A percentile compares a stretch with the other conserved stretches of the same genome.
These are phyloP conservation scores for Schwanniomyces etchellsii DNA, from an alignment of 1,139 yeast genomes.

Conservation along the genomic window DNA sequence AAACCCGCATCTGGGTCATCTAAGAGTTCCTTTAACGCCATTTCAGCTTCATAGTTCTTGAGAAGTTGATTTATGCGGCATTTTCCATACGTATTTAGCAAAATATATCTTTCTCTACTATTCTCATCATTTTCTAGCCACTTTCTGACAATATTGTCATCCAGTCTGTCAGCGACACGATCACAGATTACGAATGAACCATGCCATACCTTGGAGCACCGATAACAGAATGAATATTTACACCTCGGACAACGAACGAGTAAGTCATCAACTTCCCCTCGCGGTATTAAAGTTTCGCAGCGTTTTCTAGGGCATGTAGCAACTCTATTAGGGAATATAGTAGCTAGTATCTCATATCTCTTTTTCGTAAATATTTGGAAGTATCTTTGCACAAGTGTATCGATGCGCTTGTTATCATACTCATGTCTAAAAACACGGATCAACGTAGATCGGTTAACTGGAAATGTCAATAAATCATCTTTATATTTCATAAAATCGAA, in stretches of 20 bases:
- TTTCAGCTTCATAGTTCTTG: conserved; percentile 43
- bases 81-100: conserved; percentile 48
- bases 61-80: conserved; percentile 37
- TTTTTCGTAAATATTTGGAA: conserved; percentile 28
- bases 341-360: conserved; percentile 40
- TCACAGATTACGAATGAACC: conserved; percentile 48
- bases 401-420: conserved; percentile 12
- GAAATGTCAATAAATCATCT: conserved; percentile 29
- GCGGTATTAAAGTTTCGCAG: conserved; percentile 40
- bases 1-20: conserved; percentile 33
- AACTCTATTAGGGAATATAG: conserved; percentile 44
- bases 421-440: conserved; percentile 18
- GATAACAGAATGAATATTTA: conserved; percentile 53
- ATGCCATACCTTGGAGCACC: conserved; percentile 64
- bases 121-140: conserved; percentile 27
- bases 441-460: conserved; percentile 27
- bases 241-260: conserved; percentile 52
- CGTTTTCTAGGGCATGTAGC: conserved; percentile 46
- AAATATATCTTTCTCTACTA: conserved; percentile 24
- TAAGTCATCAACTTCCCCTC: conserved; percentile 46
- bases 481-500: conserved; percentile 21
- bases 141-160: conserved; percentile 33
- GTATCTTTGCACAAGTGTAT: conserved; percentile 35
- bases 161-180: conserved; percentile 17
- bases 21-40: conserved; percentile 41